Evolutionary conservation across 164 flowering plant species (phyloP), one percentile per base, ranked within the genome.

Genomic region (Umbilicus rupestris): DNA sequence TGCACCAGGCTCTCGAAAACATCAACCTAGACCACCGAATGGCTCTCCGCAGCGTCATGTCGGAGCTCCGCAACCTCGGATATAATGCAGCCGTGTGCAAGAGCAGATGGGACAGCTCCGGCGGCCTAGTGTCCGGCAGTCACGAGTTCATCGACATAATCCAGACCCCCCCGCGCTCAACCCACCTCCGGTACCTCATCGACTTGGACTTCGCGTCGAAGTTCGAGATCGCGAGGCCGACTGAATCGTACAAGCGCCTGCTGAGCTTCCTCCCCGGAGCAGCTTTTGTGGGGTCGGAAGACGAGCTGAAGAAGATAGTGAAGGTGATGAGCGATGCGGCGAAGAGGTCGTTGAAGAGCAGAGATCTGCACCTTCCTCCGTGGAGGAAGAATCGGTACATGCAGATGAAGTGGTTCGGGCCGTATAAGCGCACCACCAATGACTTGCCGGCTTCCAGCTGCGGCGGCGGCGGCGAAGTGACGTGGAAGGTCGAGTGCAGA

Each of bases 1-100:
- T 83, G n/a, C 57, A 65, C 12, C 66, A 66, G 50, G 89, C 88
- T 1, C 66, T 70, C 71, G 81, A 76, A 14, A 49, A 35, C 6
- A 3, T 35, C 4, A 35, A 35, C 37, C 7, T 28, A 24, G 7
- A 24, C 35, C 65, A 67, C 33, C 7, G 74, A 62, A 62, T 73
- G 12, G 68, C 79, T 49, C 70, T 79, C 30, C 75, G 93, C 1
- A 75, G 75, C 19, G 81, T 90, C 67, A 84, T 87, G 90, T 30
- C 68, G 42, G 76, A 11, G 22, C 77, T 93, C 39, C 68, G 90
- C 2, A 81, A 78, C 10, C 45, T 60, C 55, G 94, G 92, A 5
- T 75, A 82, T 79, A 85, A 90, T 77, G 98, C 96, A 12, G 96
- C 86, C 39, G 73, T 94, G 49, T 94, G 98, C 75, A 91, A 86